Conservation (phyloP, 805 yeast species). For the Candida saitoana region DNA sequence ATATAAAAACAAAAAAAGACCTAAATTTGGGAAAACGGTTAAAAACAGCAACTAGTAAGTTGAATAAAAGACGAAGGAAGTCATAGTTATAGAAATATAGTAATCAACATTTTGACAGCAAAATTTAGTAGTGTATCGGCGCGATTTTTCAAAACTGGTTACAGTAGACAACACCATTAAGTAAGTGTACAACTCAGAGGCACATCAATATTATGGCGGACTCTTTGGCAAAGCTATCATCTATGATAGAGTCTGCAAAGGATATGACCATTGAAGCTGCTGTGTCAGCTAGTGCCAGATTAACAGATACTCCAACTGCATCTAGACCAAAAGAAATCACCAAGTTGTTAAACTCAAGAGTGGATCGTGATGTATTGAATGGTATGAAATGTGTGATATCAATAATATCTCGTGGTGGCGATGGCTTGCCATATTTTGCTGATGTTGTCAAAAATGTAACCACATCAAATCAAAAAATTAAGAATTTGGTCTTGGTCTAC, state of each 20-base stretch:
- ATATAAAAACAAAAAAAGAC: conserved; percentile 43
- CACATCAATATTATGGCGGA: conserved; percentile 27
- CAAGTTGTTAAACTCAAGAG: conserved; percentile 61
- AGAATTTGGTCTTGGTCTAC: conserved; percentile 73
- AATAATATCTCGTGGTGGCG: conserved; percentile 38
- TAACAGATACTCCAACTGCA: conserved; percentile 59
- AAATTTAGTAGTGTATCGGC: not conserved
- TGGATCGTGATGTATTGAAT: conserved; percentile 47
- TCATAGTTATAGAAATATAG: conserved; percentile 2
- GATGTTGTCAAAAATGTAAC: conserved; percentile 87
- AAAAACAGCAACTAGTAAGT: conserved; percentile 51
- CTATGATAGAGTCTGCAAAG: conserved; percentile 75
- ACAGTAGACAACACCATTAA: not conserved
- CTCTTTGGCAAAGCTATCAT: conserved; percentile 58
- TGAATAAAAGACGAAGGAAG: conserved; percentile 25
- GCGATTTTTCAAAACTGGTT: not conserved
- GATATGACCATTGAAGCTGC: conserved; percentile 82
- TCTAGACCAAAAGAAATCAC: conserved; percentile 63
- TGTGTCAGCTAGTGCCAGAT: conserved; percentile 64
- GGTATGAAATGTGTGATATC: conserved; percentile 42
- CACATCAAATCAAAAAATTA: conserved; percentile 56
- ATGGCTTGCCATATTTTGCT: conserved; percentile 55
- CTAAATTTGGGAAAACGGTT: conserved; percentile 57
- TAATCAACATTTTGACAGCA: not conserved
- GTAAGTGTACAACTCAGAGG: not conserved